A percentile compares a stretch with the other conserved stretches of the same genome.
phyloP scores from a whole-genome alignment of 1,139 yeast genomes.

The Yamadazyma atlantica region DNA sequence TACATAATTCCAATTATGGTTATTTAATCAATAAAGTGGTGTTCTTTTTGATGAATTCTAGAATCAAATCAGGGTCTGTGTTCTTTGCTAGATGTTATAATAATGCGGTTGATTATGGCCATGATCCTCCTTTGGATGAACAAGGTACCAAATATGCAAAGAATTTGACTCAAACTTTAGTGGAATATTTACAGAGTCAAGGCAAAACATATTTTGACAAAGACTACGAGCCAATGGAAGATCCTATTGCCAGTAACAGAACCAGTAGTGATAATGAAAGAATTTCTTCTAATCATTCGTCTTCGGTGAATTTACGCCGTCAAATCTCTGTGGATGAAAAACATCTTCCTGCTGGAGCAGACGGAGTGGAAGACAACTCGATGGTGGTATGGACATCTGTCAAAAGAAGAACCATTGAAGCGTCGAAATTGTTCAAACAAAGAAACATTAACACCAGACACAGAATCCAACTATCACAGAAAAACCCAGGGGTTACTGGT shows the following conservation, averaged over 20 bases:
- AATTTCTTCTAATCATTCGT: slow-evolving; percentile 9
- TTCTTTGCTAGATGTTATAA: slow-evolving; percentile 84
- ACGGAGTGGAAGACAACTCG: slow-evolving; percentile 48
- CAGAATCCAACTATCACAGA: slow-evolving; percentile 80
- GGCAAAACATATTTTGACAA: slow-evolving; percentile 28
- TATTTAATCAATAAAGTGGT: slow-evolving; percentile 87
- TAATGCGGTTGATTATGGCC: slow-evolving; percentile 51
- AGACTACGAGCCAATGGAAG: slow-evolving; percentile 1
- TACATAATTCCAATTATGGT: slow-evolving; percentile 81
- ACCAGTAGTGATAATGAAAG: slow-evolving; percentile 3
- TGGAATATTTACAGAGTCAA: slow-evolving; percentile 33
- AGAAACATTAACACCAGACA: slow-evolving; percentile 63
- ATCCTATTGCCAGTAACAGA: neutral
- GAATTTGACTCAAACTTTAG: slow-evolving; percentile 36
- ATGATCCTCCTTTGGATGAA: slow-evolving; percentile 67
- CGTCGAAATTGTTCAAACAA: slow-evolving; percentile 66
- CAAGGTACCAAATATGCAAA: slow-evolving; percentile 57
- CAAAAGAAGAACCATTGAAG: slow-evolving; percentile 76
- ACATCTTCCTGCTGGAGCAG: slow-evolving; percentile 50
- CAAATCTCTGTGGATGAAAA: slow-evolving; percentile 27
- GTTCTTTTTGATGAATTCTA: slow-evolving; percentile 83
- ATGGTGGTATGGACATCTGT: slow-evolving; percentile 92
- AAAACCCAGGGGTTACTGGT: slow-evolving; percentile 89
- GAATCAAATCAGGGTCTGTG: slow-evolving; percentile 81
- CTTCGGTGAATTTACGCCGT: slow-evolving; percentile 13